A percentile compares a stretch with the other conserved stretches of the same genome.
Conservation (phyloP, 1,284 basidiomycete genomes). For the Cystobasidium sp. region DNA sequence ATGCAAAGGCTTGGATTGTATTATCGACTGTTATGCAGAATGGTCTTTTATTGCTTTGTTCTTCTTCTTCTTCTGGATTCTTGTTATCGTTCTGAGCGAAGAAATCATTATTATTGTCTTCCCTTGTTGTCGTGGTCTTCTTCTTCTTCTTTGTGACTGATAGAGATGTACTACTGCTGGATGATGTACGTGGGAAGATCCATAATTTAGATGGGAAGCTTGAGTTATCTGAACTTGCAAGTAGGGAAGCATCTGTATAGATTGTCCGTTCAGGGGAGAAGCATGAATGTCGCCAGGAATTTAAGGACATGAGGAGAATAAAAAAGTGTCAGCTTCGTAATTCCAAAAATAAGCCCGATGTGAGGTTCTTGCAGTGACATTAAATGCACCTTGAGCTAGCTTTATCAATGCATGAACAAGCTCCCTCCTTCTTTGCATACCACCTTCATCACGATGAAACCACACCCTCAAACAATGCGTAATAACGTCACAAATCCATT, state of each 20-base stretch:
- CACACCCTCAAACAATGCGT: background rate
- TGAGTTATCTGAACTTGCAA: background rate
- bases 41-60: background rate
- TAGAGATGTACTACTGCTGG: background rate
- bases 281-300: too few species aligned
- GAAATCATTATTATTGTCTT: background rate
- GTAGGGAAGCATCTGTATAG: background rate
- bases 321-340: too few species aligned
- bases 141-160: background rate
- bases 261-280: too few species aligned
- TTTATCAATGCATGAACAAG: background rate
- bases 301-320: too few species aligned
- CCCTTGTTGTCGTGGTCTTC: too few species aligned
- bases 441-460: constrained; percentile 29
- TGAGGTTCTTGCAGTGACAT: too few species aligned
- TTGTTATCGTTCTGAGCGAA: background rate
- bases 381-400: constrained; percentile 22
- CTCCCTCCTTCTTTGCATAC: constrained; percentile 21
- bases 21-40: constrained; percentile 17
- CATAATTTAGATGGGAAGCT: background rate
- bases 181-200: background rate
- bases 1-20: background rate
- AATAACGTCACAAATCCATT: background rate
- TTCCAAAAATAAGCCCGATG: too few species aligned
- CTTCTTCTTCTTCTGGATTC: background rate